Evolutionary conservation across 495 filamentous ascomycete genomes (phyloP).

Genomic region (Letharia lupina): DNA sequence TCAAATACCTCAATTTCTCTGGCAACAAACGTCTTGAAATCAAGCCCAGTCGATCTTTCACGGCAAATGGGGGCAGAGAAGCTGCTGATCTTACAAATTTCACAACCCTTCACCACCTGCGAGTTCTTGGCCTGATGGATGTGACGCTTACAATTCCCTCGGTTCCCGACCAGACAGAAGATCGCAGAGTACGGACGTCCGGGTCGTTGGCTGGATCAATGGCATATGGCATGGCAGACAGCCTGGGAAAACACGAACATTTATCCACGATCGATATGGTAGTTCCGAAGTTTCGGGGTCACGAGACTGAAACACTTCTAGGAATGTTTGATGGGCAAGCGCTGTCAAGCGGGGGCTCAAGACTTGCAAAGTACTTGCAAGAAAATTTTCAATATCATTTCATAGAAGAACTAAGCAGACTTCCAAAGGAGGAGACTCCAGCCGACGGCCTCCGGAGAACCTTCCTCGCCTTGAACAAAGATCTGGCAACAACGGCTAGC

Average conservation of each 20-base stretch:
- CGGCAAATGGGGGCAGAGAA: constrained; percentile 42
- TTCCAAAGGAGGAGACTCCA: constrained; percentile 61
- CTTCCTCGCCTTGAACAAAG: constrained; percentile 87
- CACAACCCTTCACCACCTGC: constrained; percentile 71
- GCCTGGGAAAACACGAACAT: constrained; percentile 86
- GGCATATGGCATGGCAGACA: constrained; percentile 96
- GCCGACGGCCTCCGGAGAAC: constrained; percentile 76
- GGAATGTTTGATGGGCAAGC: constrained; percentile 93
- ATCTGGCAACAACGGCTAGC: constrained; percentile 79
- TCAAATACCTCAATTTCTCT: constrained; percentile 92
- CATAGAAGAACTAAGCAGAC: constrained; percentile 65
- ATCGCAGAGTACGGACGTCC: constrained; percentile 91
- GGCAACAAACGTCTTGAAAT: constrained; percentile 97
- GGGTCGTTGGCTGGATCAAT: constrained; percentile 79
- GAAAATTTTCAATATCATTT: constrained; percentile 87
- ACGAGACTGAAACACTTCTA: constrained; percentile 79
- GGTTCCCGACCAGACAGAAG: constrained; percentile 89
- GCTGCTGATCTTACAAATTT: constrained; percentile 82
- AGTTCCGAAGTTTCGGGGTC: constrained; percentile 84
- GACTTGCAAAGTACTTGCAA: constrained; percentile 91
- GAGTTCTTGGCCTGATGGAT: constrained; percentile 93
- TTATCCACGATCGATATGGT: constrained; percentile 97
- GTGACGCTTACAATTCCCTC: constrained; percentile 88
- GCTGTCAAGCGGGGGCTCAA: constrained; percentile 76
- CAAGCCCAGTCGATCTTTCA: constrained; percentile 62